Evolutionary conservation across 768 basidiomycete genomes (phyloP).

Genomic region (Tulasnella sp.): DNA sequence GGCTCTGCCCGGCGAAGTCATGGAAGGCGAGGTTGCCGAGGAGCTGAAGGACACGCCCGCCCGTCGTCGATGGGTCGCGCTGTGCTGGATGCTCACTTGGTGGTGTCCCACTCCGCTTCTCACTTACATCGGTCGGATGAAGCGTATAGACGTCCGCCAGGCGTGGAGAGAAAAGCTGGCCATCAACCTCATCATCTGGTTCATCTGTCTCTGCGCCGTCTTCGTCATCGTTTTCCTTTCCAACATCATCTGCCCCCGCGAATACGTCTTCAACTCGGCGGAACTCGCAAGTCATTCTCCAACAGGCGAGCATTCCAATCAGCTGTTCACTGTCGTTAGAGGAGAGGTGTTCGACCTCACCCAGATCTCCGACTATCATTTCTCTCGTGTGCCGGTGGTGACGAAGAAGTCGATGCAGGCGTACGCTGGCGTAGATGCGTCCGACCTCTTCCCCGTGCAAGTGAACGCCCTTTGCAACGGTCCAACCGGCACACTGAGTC

Average conservation of each 20-base stretch:
- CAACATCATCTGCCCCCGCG: conserved; percentile 81
- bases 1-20: conserved; percentile 68
- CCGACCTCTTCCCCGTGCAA: conserved; percentile 88
- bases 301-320: conserved; percentile 45
- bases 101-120: conserved; percentile 74
- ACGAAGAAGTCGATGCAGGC: conserved; percentile 61
- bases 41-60: conserved; percentile 72
- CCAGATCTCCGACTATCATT: conserved; percentile 51
- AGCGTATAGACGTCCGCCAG: conserved; percentile 83
- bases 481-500: conserved; percentile 63
- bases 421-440: conserved; percentile 69
- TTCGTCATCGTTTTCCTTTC: conserved; percentile 91
- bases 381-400: conserved; percentile 57
- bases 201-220: conserved; percentile 73
- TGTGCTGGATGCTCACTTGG: conserved; percentile 85
- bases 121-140: conserved; percentile 75
- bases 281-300: conserved; percentile 70
- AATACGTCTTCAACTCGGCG: conserved; percentile 72
- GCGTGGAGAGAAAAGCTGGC: conserved; percentile 98
- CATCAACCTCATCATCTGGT: conserved; percentile 93
- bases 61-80: conserved; percentile 72
- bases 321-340: conserved; percentile 70
- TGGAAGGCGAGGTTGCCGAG: conserved; percentile 82
- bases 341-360: conserved; percentile 93
- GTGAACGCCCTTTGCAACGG: conserved; percentile 92